Percentiles rank a stretch among this genome's conserved stretches.
Conservation (phyloP, 2,329 filamentous ascomycete genomes). For the Paraphoma chrysanthemicola region DNA sequence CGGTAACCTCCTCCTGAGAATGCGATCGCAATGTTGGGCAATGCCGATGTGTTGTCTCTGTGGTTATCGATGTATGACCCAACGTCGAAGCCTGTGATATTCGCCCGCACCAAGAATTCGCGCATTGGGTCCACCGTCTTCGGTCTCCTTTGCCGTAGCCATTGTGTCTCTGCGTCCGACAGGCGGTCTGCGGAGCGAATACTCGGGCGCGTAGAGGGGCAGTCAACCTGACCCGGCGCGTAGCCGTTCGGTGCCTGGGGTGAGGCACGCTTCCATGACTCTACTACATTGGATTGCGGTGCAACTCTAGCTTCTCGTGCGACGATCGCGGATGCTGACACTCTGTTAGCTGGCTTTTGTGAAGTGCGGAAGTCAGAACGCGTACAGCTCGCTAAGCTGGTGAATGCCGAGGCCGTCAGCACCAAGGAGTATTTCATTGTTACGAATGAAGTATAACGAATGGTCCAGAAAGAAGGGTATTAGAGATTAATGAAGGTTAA, state of each 20-base stretch:
- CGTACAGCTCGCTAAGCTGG: conserved; percentile 40
- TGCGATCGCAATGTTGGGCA: conserved; percentile 77
- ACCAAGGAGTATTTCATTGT: conserved; percentile 38
- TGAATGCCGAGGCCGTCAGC: conserved; percentile 37
- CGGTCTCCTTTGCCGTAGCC: conserved; percentile 74
- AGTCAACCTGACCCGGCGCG: conserved; percentile 70
- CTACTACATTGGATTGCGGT: conserved; percentile 20
- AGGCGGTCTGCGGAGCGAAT: conserved; percentile 70
- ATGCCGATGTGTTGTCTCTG: conserved; percentile 60
- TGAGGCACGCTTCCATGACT: conserved; percentile 50
- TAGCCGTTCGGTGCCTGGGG: conserved; percentile 72
- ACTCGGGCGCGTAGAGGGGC: conserved; percentile 72
- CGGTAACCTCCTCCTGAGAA: conserved; percentile 86
- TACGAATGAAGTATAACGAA: conserved; percentile 5
- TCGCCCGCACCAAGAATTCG: conserved; percentile 72
- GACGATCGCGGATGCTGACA: conserved; percentile 36
- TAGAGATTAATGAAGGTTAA: conserved; percentile 1
- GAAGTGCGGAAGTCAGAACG: conserved; percentile 1
- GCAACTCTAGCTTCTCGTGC: conserved; percentile 28
- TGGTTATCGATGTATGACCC: conserved; percentile 70
- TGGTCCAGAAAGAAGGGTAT: background rate
- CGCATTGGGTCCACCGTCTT: conserved; percentile 79
- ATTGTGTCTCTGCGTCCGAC: conserved; percentile 73
- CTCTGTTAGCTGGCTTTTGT: conserved; percentile 20
- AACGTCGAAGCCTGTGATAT: conserved; percentile 82